A percentile compares a stretch with the other conserved stretches of the same genome.
These are phyloP conservation scores for Setomelanomma holmii DNA, from an alignment of 2,329 filamentous ascomycete genomes.

Conservation along the genomic window DNA sequence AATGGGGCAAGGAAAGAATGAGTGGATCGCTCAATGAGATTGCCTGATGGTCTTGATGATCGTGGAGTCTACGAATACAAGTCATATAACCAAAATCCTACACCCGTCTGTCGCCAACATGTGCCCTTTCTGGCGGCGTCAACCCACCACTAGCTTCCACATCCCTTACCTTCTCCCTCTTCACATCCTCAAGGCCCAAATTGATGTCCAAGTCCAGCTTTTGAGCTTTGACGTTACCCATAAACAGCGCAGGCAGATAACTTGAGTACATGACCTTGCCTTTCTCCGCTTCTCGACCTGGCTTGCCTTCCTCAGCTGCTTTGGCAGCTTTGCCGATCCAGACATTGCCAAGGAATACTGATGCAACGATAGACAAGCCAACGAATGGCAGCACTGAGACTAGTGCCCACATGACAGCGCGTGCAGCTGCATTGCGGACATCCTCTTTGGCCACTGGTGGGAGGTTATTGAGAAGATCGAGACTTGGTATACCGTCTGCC, in stretches of 20 bases:
- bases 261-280: conserved; percentile 28
- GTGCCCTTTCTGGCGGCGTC: conserved; percentile 3
- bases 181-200: conserved; percentile 5
- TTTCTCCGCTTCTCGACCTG: conserved; percentile 15
- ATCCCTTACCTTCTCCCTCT: conserved; percentile 10
- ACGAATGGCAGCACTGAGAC: conserved; percentile 68
- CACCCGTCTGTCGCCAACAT: not conserved
- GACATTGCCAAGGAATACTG: conserved; percentile 59
- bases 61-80: not conserved
- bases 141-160: conserved; percentile 9
- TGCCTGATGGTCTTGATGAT: too few relatives aligned
- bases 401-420: conserved; percentile 71
- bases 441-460: conserved; percentile 44
- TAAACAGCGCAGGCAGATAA: conserved; percentile 26
- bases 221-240: conserved; percentile 7
- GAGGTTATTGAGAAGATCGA: conserved; percentile 49
- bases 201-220: conserved; percentile 27
- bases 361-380: conserved; percentile 55
- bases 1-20: too few relatives aligned
- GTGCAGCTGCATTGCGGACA: conserved; percentile 56
- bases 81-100: not conserved
- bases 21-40: too few relatives aligned
- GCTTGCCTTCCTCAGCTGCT: conserved; percentile 32
- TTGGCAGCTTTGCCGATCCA: conserved; percentile 52
- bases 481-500: conserved; percentile 27